A percentile compares a stretch with the other conserved stretches of the same genome.
These are phyloP conservation scores for Monascus ruber DNA, from an alignment of 2,329 filamentous ascomycete species.

Conservation along the genomic window DNA sequence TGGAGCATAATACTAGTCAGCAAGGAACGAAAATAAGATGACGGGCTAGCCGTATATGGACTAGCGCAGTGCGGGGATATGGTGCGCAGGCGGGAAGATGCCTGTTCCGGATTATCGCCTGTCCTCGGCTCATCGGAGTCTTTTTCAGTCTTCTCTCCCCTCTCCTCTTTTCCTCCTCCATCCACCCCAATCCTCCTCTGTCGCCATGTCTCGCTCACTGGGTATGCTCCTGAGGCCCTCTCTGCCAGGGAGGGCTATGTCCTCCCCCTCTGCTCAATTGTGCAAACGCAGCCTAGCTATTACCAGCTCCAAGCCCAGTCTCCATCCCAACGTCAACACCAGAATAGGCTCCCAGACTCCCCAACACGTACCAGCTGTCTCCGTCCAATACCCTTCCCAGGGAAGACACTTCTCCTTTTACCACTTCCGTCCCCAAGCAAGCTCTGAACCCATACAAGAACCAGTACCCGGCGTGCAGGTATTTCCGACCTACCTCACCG, in stretches of 20 bases:
- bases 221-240: not conserved
- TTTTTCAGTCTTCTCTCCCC: not conserved
- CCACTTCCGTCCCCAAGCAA: not conserved
- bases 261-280: not conserved
- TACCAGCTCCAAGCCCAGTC: too few species aligned
- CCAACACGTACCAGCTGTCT: not conserved
- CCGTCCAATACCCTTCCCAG: not conserved
- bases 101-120: too few species aligned
- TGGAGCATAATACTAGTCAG: too few species aligned
- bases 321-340: too few species aligned
- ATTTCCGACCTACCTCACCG: not conserved
- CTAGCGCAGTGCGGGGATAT: too few species aligned
- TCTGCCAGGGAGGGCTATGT: not conserved
- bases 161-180: not conserved
- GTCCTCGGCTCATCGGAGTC: too few species aligned
- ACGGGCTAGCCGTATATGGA: too few species aligned
- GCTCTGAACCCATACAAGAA: conserved; percentile 2
- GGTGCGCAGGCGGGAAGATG: too few species aligned
- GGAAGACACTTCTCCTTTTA: not conserved
- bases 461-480: not conserved
- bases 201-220: conserved; percentile 6
- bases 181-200: not conserved
- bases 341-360: conserved; percentile 1
- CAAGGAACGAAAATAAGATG: too few species aligned
- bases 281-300: not conserved